Percentiles rank a stretch among this genome's conserved stretches.
phyloP scores from a whole-genome alignment of 768 basidiomycete genomes.

The Leccinum pellstonianum region DNA sequence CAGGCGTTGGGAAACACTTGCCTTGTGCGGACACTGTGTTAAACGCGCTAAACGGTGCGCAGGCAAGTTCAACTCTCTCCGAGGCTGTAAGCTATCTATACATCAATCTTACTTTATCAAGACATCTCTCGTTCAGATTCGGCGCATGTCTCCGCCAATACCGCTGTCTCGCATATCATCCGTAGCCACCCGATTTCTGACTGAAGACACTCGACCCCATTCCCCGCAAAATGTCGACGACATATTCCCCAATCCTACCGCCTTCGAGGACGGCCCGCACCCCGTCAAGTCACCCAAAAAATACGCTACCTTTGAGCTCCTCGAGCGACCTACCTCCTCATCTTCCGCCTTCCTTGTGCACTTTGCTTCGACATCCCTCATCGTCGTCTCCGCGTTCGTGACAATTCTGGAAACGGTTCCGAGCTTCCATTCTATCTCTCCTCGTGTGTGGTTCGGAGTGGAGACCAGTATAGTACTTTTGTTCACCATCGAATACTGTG shows the following conservation, averaged over 20 bases:
- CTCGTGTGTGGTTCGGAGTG: slow-evolving; percentile 79
- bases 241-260: slow-evolving; percentile 36
- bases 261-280: slow-evolving; percentile 35
- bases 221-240: slow-evolving; percentile 39
- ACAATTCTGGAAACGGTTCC: slow-evolving; percentile 82
- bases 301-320: slow-evolving; percentile 60
- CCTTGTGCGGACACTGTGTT: slow-evolving; percentile 1
- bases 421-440: slow-evolving; percentile 65
- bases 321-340: slow-evolving; percentile 81
- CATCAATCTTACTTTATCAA: neutral
- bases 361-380: slow-evolving; percentile 65
- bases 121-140: neutral
- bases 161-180: slow-evolving; percentile 28
- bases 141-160: slow-evolving; percentile 31
- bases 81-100: too few relatives aligned
- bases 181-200: slow-evolving; percentile 39
- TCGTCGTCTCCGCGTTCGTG: slow-evolving; percentile 70
- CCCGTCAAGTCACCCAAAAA: slow-evolving; percentile 50
- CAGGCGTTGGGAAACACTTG: slow-evolving; percentile 1
- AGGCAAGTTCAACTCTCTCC: too few relatives aligned
- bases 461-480: slow-evolving; percentile 82
- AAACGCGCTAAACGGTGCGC: too few relatives aligned
- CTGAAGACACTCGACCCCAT: slow-evolving; percentile 38
- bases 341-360: slow-evolving; percentile 75
- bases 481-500: slow-evolving; percentile 84